A percentile compares a stretch with the other conserved stretches of the same genome.
Evolutionary conservation across 345 rosid genomes (phyloP).

Genomic region (Eucalyptus regnans): DNA sequence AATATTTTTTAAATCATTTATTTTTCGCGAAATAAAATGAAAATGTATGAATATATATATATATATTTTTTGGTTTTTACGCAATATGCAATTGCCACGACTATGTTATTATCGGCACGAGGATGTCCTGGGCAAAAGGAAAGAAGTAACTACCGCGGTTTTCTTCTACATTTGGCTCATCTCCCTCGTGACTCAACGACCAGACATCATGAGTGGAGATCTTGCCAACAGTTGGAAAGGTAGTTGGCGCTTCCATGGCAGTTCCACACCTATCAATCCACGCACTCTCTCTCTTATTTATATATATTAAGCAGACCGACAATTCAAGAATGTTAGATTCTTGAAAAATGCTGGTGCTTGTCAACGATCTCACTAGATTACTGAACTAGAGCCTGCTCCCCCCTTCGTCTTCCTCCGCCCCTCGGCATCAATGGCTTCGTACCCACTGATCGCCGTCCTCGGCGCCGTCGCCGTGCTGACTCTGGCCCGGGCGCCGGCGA

Average conservation of each 20-base stretch:
- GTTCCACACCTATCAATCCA: neutral
- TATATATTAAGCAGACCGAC: neutral
- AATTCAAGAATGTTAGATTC: neutral
- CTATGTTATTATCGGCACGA: neutral
- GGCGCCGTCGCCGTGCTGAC: neutral
- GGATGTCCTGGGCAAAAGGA: neutral
- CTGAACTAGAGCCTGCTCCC: neutral
- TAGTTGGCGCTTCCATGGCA: neutral
- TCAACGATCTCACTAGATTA: neutral
- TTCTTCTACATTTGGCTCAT: neutral
- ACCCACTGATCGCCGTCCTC: neutral
- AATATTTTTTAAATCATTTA: no score
- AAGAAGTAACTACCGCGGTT: neutral
- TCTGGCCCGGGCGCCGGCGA: slow-evolving; percentile 4
- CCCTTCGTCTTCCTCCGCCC: neutral
- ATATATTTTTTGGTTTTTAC: neutral
- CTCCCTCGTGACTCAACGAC: neutral
- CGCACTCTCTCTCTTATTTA: accelerated
- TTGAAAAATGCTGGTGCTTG: neutral
- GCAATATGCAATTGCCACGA: neutral
- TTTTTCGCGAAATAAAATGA: no score
- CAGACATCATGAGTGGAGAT: neutral
- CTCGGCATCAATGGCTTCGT: neutral
- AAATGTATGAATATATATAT: neutral
- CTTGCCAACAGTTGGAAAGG: neutral